Evolutionary conservation across 306 rosid species (phyloP), one percentile per base, ranked within the genome.

Genomic region (Ziziphus jujuba): DNA sequence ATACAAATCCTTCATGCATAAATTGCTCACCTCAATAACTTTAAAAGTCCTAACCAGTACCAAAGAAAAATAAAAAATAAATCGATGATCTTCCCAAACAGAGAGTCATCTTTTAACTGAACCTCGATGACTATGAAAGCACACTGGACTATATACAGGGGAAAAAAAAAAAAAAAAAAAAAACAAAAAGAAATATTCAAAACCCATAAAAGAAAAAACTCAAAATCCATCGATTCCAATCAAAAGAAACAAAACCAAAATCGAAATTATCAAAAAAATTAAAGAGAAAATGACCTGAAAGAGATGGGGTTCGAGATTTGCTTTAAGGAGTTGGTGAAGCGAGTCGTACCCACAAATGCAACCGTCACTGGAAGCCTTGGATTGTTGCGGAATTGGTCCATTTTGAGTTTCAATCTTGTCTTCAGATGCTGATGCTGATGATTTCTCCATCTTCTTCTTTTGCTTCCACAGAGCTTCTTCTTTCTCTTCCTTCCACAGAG

Each of bases 271-370:
- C 59, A 70, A 20, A 45, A 38, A 50, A 20, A 59, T 14, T 9
- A 5, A 10, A 52, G n/a, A 53, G 14, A 19, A 51, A n/a, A 74
- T 17, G 61, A 87, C 91, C 91, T 85, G 84, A 38, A 81, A 85
- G 28, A 76, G 72, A 15, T 87, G 84, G 64, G 97, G 90, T 25
- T 83, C 68, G 79, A 91, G 95, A 85, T 91, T 87, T n/a, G 75
- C 84, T 49, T 72, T 65, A 16, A 89, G 95, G 67, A 91, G 97
- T 7, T 62, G 85, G 74, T 89, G 86, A 65, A 91, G 90, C 3
- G 96, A 91, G 60, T 83, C 91, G 65, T 74, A 89, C 38, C 91
- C 91, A 69, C 89, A 85, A 53, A 87, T 56, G n/a, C 90, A 86
- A 54, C 75, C 88, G 24, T 83, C 80, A 14, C 22, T 62, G 15